These are phyloP conservation scores for Vaccinium myrtillus DNA, from an alignment of 148 eudicot genomes.

Conservation along the genomic window DNA sequence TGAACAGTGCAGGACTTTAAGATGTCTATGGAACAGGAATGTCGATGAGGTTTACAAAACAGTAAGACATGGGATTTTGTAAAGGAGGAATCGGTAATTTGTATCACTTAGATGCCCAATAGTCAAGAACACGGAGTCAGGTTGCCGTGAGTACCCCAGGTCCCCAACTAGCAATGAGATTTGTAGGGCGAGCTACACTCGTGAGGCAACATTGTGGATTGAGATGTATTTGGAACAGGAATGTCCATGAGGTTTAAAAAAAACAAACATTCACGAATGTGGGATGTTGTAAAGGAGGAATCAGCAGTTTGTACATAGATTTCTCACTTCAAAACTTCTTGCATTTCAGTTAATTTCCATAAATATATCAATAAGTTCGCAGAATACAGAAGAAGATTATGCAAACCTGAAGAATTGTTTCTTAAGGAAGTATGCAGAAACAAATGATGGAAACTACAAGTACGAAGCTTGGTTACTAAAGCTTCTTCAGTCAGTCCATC, in stretches of 20 bases:
- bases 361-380: neutral
- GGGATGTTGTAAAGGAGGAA: neutral
- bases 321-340: neutral
- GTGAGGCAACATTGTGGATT: neutral
- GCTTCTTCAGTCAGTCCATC: conserved; percentile 99
- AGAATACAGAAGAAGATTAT: conserved; percentile 6
- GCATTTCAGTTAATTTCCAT: conserved; percentile 1
- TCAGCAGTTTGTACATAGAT: neutral
- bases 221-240: neutral
- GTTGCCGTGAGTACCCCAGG: neutral
- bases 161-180: neutral
- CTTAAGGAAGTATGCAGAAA: conserved; percentile 81
- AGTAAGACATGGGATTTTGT: neutral
- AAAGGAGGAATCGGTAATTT: neutral
- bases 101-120: neutral
- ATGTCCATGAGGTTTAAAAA: neutral
- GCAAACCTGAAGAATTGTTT: conserved; percentile 74
- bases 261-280: neutral
- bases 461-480: conserved; percentile 90
- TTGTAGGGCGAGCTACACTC: neutral
- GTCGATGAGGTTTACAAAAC: no score
- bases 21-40: no score
- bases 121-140: neutral
- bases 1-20: neutral
- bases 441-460: conserved; percentile 85